Percentiles rank a stretch among this genome's conserved stretches.
phyloP scores from a whole-genome alignment of 345 rosid genomes.

The Capsella bursapastoris region DNA sequence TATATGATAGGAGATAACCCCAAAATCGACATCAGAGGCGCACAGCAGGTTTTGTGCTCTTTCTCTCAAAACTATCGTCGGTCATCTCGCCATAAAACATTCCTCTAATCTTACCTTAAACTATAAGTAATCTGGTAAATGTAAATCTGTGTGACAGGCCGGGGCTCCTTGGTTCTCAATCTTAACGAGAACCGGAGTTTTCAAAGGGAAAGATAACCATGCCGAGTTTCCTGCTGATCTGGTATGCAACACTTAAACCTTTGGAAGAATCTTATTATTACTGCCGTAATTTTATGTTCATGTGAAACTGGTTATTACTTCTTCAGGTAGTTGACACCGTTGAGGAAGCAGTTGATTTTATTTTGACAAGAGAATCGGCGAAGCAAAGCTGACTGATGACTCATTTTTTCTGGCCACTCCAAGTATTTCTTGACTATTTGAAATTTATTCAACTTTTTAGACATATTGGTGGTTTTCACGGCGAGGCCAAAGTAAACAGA shows the following conservation, averaged over 20 bases:
- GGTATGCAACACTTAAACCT: conserved; percentile 46
- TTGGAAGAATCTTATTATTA: not conserved
- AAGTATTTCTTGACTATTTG: not conserved
- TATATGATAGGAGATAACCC: conserved; percentile 94
- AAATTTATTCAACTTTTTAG: not conserved
- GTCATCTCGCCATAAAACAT: not conserved
- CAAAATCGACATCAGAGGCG: conserved; percentile 74
- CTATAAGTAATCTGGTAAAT: conserved; percentile 15
- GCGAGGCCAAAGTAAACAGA: conserved; percentile 4
- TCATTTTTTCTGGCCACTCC: not conserved
- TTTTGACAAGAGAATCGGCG: conserved; percentile 55
- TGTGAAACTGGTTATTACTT: conserved; percentile 7
- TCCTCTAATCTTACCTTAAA: conserved; percentile 9
- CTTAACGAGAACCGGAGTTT: conserved; percentile 85
- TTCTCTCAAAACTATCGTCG: not conserved
- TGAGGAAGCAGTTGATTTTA: conserved; percentile 78
- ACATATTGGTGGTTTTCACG: not conserved
- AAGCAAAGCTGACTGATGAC: conserved; percentile 28
- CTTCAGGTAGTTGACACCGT: conserved; percentile 79
- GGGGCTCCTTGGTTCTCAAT: conserved; percentile 91
- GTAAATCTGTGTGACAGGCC: conserved; percentile 52
- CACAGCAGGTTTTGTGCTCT: conserved; percentile 56
- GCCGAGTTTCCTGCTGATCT: conserved; percentile 66
- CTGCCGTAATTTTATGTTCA: not conserved
- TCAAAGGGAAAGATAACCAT: conserved; percentile 73